Percentiles rank a stretch among this genome's conserved stretches.
Conservation (phyloP, 1,284 basidiomycete species). For the Apiotrichum laibachii region DNA sequence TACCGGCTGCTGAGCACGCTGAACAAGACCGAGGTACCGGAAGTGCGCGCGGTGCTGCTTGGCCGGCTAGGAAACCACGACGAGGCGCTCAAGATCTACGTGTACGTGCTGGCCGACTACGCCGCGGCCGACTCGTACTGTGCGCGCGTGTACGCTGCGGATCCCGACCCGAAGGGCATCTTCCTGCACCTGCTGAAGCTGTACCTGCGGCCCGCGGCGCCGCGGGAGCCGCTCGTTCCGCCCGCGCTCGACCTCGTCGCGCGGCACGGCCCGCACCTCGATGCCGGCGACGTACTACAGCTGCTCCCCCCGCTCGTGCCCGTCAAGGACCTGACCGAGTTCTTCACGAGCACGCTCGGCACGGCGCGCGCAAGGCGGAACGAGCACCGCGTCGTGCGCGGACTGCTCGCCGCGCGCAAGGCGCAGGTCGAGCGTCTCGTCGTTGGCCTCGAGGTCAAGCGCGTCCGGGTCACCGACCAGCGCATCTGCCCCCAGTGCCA, state of each 20-base stretch:
- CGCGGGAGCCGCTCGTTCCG: slow-evolving; percentile 55
- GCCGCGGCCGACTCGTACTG: slow-evolving; percentile 90
- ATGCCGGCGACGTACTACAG: slow-evolving; percentile 73
- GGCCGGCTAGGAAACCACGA: slow-evolving; percentile 88
- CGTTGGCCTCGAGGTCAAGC: slow-evolving; percentile 70
- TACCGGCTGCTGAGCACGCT: slow-evolving; percentile 75
- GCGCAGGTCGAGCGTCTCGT: slow-evolving; percentile 70
- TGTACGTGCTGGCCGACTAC: slow-evolving; percentile 77
- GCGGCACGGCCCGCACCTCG: slow-evolving; percentile 75
- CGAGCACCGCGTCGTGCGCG: slow-evolving; percentile 19
- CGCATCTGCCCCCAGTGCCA: slow-evolving; percentile 94
- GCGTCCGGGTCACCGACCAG: slow-evolving; percentile 87
- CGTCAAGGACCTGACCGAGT: slow-evolving; percentile 71
- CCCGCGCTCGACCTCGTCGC: slow-evolving; percentile 82
- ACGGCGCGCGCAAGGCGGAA: slow-evolving; percentile 38
- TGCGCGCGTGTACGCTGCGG: slow-evolving; percentile 65
- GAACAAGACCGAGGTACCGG: slow-evolving; percentile 73
- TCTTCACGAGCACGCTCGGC: slow-evolving; percentile 69
- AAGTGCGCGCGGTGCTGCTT: slow-evolving; percentile 83
- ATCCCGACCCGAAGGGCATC: slow-evolving; percentile 62
- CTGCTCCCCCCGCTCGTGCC: slow-evolving; percentile 84
- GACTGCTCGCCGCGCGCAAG: slow-evolving; percentile 41
- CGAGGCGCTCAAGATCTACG: slow-evolving; percentile 87
- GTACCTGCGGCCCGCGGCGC: slow-evolving; percentile 62
- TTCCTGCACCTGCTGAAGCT: slow-evolving; percentile 83